phyloP scores from a whole-genome alignment of 495 filamentous ascomycete species.

The Neurospora africana region DNA sequence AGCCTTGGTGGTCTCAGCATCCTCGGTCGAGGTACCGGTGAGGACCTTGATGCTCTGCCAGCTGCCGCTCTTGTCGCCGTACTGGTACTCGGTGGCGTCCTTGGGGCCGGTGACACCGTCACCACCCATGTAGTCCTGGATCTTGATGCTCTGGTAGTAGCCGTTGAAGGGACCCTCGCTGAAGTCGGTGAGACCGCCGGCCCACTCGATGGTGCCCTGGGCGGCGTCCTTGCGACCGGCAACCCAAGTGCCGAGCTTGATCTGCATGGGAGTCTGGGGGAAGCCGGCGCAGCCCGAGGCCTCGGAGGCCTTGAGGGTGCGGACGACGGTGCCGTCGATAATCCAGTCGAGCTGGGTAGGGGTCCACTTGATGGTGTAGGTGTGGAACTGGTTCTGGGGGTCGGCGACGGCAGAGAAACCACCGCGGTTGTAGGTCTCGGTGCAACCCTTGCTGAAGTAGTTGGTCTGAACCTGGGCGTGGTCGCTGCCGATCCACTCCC shows the following conservation, averaged over 20 bases:
- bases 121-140: slow-evolving; percentile 84
- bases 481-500: slow-evolving; percentile 68
- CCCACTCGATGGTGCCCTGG: slow-evolving; percentile 78
- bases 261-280: slow-evolving; percentile 83
- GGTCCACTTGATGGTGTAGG: slow-evolving; percentile 85
- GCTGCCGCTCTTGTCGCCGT: slow-evolving; percentile 58
- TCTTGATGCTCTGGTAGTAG: slow-evolving; percentile 68
- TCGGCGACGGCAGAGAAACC: slow-evolving; percentile 51
- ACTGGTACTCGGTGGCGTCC: slow-evolving; percentile 51
- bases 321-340: slow-evolving; percentile 62
- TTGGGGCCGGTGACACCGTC: slow-evolving; percentile 47
- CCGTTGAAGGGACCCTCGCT: slow-evolving; percentile 68
- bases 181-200: slow-evolving; percentile 72
- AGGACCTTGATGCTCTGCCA: slow-evolving; percentile 69
- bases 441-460: slow-evolving; percentile 91
- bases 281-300: slow-evolving; percentile 55
- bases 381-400: slow-evolving; percentile 60
- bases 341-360: slow-evolving; percentile 65
- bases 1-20: slow-evolving; percentile 35
- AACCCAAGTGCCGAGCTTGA: slow-evolving; percentile 82
- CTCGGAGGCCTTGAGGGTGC: slow-evolving; percentile 51
- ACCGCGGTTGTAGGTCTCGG: slow-evolving; percentile 60
- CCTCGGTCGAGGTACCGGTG: slow-evolving; percentile 57
- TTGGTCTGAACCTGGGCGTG: slow-evolving; percentile 68
- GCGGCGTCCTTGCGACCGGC: slow-evolving; percentile 61